Base-by-base conservation (phyloP, 2,329 filamentous ascomycete species). In the Colletotrichum trifolii region DNA sequence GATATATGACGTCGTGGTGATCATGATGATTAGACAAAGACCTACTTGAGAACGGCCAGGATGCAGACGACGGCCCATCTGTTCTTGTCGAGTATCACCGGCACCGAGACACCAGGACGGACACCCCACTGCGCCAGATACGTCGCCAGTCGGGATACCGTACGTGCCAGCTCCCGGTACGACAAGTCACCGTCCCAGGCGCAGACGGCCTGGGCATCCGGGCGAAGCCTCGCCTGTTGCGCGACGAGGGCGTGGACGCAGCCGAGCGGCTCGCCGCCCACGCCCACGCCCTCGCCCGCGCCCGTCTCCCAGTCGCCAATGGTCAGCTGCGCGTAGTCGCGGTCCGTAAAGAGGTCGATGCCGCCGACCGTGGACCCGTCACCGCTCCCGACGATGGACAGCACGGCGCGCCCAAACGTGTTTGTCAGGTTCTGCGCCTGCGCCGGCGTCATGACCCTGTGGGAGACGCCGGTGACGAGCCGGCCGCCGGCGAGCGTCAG, bases 61-160 rank as follows among this genome's bases (percentile, higher is more conserved):
- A 94, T 89, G 7, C 89, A 84, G 43, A 93, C 78, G 52, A 93
- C 90, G 0, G 91, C 82, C 73, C 90, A 85, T 12, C 88, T 78
- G 17, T 86, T 91, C 76, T 92, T 94, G 47, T 91, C 87, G 71
- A 93, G 82, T 15, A 89, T 85, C 6, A 94, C 81, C 6, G 88
- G 88, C 1, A 94, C 83, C 4, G 91, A 78, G 8, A 85, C 80
- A 9, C 86, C 83, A 0, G 82, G 79, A 0, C 78, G 75, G 0
- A 87, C 80, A 0, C 86, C 86, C 11, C 81, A 75, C 25, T 81
- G 78, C 2, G 82, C 73, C 0, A 93, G 79, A 54, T 83, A 77
- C 2, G 75, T 76, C 2, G 79, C 77, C 1, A 83, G 73, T 4
- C 74, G 75, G 2, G 76, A 73, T 0, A 79, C 78, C 8, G 78